A percentile compares a stretch with the other conserved stretches of the same genome.
These are phyloP conservation scores for Beta macrorhiza DNA, from an alignment of 179 eudicot genomes.

Conservation along the genomic window DNA sequence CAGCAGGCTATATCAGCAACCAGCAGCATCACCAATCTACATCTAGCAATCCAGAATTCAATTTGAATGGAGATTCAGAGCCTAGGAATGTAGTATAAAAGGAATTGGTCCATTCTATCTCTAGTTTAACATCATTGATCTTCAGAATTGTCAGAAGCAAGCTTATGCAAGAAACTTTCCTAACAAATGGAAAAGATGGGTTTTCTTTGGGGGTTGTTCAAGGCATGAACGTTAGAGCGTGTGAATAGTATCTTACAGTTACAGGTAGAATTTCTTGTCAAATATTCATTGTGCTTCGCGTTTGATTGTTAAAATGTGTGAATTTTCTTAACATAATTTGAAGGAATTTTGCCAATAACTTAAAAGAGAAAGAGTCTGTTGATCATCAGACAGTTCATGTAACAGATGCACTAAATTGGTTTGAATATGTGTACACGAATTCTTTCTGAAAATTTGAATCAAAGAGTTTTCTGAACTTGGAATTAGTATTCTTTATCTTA, in stretches of 20 bases:
- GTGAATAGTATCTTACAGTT: not conserved
- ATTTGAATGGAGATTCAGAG: slow-evolving; percentile 6
- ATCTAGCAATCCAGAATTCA: no score
- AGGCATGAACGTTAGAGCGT: not conserved
- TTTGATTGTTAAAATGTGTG: not conserved
- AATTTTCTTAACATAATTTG: no score
- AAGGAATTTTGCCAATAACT: not conserved
- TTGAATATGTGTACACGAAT: not conserved
- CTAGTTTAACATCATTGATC: not conserved
- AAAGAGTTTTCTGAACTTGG: not conserved
- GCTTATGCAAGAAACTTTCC: not conserved
- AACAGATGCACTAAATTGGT: not conserved
- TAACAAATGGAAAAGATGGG: not conserved
- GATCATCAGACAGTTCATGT: not conserved
- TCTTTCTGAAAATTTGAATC: not conserved
- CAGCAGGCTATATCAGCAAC: slow-evolving; percentile 9
- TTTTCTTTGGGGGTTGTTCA: slow-evolving; percentile 5
- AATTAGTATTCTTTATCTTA: no score
- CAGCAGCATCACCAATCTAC: slow-evolving; percentile 20
- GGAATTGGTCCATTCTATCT: not conserved
- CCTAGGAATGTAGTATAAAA: slow-evolving; percentile 1
- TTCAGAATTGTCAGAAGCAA: not conserved
- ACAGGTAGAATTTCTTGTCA: not conserved
- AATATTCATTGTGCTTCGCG: not conserved
- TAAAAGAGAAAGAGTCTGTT: not conserved